Evolutionary conservation across 495 filamentous ascomycete genomes (phyloP), one percentile per base, ranked within the genome.

Genomic region (Aspergillus bertholletiae): DNA sequence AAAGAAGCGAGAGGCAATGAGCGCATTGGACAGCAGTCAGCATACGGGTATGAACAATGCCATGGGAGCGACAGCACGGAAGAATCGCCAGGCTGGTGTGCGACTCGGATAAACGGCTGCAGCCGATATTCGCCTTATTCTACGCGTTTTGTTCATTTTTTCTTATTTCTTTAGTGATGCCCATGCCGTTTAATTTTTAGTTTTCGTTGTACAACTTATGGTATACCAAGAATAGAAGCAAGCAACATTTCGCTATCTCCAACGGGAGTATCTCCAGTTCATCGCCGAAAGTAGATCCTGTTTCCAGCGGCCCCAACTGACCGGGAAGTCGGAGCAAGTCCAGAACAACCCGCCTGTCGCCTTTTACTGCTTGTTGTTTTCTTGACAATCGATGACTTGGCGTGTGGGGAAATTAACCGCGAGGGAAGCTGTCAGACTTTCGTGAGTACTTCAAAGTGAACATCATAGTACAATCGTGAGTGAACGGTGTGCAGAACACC

Each of bases 71-170:
- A 80, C 79, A 53, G 84, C 87, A 9, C 90, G 88, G 75, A 96
- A 92, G 82, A 84, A 88, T 45, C 81, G 86, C 66, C 88, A 93
- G 71, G 92, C 94, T 18, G 94, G 94, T 49, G 92, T 98, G 30
- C 75, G 94, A 54, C 77, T 98, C 70, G 87, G 83, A 35, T 91
- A 66, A 77, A 44, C 7, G 54, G 15, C 17, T 41, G 47, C 46
- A 51, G 28, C 7, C n/a, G n/a, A n/a, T n/a, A n/a, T n/a, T n/a
- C n/a, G n/a, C n/a, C n/a, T n/a, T n/a, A n/a, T 50, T 12, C 23
- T 5, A 18, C 15, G 46, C 22, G n/a, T n/a, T n/a, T n/a, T n/a
- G n/a, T n/a, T n/a, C 21, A 35, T 9, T 30, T 49, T 49, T 34
- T 20, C 24, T 23, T 50, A 37, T 15, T 37, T 18, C 6, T 43